A percentile compares a stretch with the other conserved stretches of the same genome.
These are phyloP conservation scores for Geranomyces michiganensis DNA, from an alignment of 192 early-diverging fungal species.

Conservation along the genomic window DNA sequence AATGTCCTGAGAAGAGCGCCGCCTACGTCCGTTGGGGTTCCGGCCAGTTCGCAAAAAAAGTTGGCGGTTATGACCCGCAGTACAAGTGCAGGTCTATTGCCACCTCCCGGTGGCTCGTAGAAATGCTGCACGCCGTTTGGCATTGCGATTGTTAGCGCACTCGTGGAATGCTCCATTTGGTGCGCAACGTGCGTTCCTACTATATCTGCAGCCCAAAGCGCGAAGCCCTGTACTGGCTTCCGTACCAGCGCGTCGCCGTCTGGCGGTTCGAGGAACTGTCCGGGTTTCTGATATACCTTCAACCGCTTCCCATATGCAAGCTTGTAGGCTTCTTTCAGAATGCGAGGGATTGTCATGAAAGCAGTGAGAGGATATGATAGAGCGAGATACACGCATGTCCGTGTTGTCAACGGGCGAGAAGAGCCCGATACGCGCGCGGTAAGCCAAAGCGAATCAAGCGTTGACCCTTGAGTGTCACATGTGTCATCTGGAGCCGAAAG, in stretches of 20 bases:
- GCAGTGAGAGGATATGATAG: conserved; percentile 47
- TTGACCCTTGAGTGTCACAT: not conserved
- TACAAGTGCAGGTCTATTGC: not conserved
- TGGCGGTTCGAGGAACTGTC: conserved; percentile 9
- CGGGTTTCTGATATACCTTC: conserved; percentile 55
- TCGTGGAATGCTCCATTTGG: too few species aligned
- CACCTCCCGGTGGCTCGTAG: not conserved
- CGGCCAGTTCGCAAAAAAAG: conserved; percentile 31
- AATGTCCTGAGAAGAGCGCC: conserved; percentile 27
- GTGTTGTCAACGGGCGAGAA: conserved; percentile 20
- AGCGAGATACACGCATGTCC: conserved; percentile 29
- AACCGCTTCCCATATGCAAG: conserved; percentile 50
- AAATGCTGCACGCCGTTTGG: conserved; percentile 12
- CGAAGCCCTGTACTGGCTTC: not conserved
- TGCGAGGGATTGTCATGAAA: conserved; percentile 60
- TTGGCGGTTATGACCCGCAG: conserved; percentile 11
- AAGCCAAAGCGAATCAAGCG: conserved; percentile 19
- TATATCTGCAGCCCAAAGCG: not conserved
- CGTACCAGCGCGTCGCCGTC: conserved; percentile 4
- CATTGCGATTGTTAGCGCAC: not conserved
- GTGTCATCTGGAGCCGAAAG: not conserved
- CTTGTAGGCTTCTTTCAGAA: conserved; percentile 53
- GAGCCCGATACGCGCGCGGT: conserved; percentile 36
- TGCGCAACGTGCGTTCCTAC: not conserved
- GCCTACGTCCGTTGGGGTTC: conserved; percentile 15